Percentiles rank a stretch among this genome's conserved stretches.
Conservation (phyloP, 1,284 basidiomycete genomes). For the Singerocomus inundabilis region DNA sequence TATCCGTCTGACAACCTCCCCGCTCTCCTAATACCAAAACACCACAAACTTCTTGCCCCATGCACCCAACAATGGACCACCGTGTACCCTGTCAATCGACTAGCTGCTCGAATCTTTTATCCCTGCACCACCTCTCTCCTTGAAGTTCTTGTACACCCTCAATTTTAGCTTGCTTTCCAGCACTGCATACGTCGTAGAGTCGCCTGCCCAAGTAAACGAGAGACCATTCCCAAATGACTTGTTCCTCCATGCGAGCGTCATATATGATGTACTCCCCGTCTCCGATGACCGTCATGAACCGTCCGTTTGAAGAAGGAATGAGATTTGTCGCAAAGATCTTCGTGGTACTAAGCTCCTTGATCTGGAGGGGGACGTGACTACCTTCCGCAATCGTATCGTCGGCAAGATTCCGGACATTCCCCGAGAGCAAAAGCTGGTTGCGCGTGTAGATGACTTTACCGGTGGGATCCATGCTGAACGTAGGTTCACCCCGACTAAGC, state of each 20-base stretch:
- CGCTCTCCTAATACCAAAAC: conserved; percentile 99
- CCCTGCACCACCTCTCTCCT: too few relatives aligned
- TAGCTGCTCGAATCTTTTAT: conserved; percentile 83
- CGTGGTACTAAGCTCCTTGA: conserved; percentile 93
- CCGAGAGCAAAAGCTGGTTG: conserved; percentile 90
- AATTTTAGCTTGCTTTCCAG: conserved; percentile 87
- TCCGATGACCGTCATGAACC: conserved; percentile 94
- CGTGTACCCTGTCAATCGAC: conserved; percentile 84
- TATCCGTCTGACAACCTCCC: conserved; percentile 90
- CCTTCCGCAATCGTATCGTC: conserved; percentile 72
- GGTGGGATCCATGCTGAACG: conserved; percentile 92
- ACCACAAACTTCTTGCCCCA: conserved; percentile 90
- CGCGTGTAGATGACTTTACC: conserved; percentile 96
- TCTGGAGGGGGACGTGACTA: conserved; percentile 70
- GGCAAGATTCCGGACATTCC: conserved; percentile 72
- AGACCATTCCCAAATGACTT: conserved; percentile 94
- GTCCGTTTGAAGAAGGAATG: conserved; percentile 93
- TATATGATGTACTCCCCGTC: too few relatives aligned
- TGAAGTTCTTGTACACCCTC: too few relatives aligned
- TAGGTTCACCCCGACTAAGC: conserved; percentile 96
- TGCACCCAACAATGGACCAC: conserved; percentile 85
- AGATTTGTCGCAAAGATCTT: conserved; percentile 91
- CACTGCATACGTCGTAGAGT: conserved; percentile 97
- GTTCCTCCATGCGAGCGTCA: too few relatives aligned
- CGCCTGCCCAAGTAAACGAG: conserved; percentile 95